Evolutionary conservation across 2,329 filamentous ascomycete genomes (phyloP), one percentile per base, ranked within the genome.

Genomic region (Ophiognomonia clavigignenti-juglandacearum): DNA sequence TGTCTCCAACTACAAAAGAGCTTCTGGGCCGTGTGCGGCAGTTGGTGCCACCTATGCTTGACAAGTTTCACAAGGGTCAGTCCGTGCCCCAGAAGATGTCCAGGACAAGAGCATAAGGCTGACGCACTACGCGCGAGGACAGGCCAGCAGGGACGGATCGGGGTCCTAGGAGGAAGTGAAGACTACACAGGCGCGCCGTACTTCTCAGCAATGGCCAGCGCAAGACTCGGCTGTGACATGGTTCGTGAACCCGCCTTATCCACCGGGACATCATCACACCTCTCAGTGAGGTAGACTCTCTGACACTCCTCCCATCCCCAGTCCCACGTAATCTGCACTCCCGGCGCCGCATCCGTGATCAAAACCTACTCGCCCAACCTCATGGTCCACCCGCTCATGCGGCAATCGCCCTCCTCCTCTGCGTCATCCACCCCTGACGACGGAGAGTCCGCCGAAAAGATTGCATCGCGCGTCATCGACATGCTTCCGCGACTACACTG

Each of bases 141-240:
- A 95, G 92, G 93, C 50, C 92, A 97, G 68, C 77, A 96, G 55
- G 93, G 93, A 5, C 82, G 93, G 46, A 83, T 98, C 44, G 93
- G 83, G 43, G 93, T 98, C 49, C 93, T 98, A 55, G 93, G 93
- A 43, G 93, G 93, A 34, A 95, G 89, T 61, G 84, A 92, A 64
- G 92, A 97, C 68, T 98, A 97, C 65, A 96, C 93, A 2, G 93
- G 93, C 31, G 93, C 93, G 49, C 93, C 93, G 11, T 98, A 96
- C 71, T 98, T 98, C 70, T 96, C 92, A 18, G 91, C 92, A 54
- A 96, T 96, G 83, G 93, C 93, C 11, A 96, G 89, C 55, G 93
- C 93, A 39, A 82, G 86, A 60, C 71, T 97, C 48, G 93, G 92
- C 4, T 89, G 85, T 60, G 90, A 96, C 61, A 88, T 96, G 88